Percentiles rank a stretch among this genome's conserved stretches.
Conservation (phyloP, 495 filamentous ascomycete genomes). For the Ramalina intermedia region DNA sequence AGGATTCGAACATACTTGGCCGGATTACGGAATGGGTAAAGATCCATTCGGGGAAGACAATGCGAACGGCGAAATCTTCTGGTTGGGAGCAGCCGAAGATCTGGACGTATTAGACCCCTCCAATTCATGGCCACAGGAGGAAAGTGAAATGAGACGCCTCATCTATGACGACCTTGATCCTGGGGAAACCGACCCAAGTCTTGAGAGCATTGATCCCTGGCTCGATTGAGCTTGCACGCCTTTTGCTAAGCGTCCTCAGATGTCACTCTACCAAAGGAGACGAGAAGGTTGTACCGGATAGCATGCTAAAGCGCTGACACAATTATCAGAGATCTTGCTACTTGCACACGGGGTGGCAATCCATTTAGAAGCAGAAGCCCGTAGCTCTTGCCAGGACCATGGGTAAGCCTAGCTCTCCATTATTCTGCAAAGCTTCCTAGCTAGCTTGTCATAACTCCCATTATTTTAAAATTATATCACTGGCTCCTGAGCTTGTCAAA, state of each 20-base stretch:
- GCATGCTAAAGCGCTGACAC: no score
- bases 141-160: conserved; percentile 9
- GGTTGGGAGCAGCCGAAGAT: neutral
- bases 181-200: neutral
- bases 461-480: no score
- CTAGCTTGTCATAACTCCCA: no score
- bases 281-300: no score
- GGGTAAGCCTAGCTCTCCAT: no score
- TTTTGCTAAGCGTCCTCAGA: neutral
- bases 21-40: conserved; percentile 32
- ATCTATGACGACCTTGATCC: conserved; percentile 6
- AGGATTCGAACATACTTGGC: conserved; percentile 2
- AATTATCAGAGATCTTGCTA: no score
- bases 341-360: no score
- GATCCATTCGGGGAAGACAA: neutral
- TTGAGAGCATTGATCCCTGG: conserved; percentile 8
- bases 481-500: conserved; percentile 9
- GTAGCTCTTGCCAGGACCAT: no score
- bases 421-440: no score
- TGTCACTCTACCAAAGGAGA: no score
- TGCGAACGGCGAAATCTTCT: neutral
- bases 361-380: no score
- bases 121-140: conserved; percentile 9
- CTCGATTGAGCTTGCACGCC: neutral
- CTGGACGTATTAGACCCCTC: neutral